Evolutionary conservation across 164 flowering plant species (phyloP), one percentile per base, ranked within the genome.

Genomic region (Piper betle): DNA sequence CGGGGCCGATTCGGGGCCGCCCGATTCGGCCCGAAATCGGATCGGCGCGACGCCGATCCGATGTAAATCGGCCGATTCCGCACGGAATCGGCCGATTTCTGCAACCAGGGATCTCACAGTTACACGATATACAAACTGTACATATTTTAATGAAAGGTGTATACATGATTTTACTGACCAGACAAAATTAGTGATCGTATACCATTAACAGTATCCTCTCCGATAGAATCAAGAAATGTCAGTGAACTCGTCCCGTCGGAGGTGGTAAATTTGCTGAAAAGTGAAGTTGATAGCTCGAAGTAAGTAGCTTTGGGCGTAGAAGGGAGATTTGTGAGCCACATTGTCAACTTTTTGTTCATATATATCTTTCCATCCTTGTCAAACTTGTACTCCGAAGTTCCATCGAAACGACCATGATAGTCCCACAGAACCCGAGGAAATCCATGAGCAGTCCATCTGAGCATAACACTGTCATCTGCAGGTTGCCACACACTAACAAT

Each of bases 361-460:
- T 58, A 87, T 19, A 91, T 91, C 71, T 87, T 91, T 17, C 97
- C 97, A 64, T 83, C 66, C 71, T 77, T 82, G 67, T 91, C 97
- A 18, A 91, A 81, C 73, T 87, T 87, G 72, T 87, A 91, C 63
- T 79, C 79, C 4, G 97, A 91, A 53, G 83, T 80, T 46, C 86
- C 92, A 72, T 91, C 89, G 73, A 85, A 91, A 11, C 88, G 82
- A 46, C 92, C 88, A 57, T 68, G 84, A 37, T 80, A 73, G 69
- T 91, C 95, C 97, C 95, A 91, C 18, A 84, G 86, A 19, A 91
- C 84, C 46, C 95, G 78, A 20, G 91, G 86, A 55, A 85, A 72
- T 39, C 93, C 95, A 62, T 82, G 86, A 58, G 83, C 77, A 6
- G 85, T 84, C 93, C 93, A 87, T 17, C 97, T 82, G 25, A 91